phyloP scores from a whole-genome alignment of 495 filamentous ascomycete species.

The Aspergillus cristatus region DNA sequence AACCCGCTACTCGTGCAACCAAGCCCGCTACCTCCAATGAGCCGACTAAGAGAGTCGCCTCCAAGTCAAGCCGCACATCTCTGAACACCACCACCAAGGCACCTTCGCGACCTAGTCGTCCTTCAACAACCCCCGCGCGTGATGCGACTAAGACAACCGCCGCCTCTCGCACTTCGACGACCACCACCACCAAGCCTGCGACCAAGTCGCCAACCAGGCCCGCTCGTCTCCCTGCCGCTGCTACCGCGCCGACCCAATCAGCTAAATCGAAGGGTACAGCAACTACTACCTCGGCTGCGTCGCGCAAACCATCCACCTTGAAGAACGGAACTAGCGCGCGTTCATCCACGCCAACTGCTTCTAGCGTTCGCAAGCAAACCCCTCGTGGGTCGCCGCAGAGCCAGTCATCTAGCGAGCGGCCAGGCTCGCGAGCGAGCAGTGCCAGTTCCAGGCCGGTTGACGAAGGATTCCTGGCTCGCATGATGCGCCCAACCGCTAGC shows the following conservation, averaged over 20 bases:
- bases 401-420: constrained; percentile 26
- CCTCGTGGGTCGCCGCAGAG: constrained; percentile 32
- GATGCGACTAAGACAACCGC: constrained; percentile 20
- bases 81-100: constrained; percentile 21
- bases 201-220: constrained; percentile 58
- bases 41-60: constrained; percentile 17
- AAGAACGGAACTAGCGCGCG: constrained; percentile 18
- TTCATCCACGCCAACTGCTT: constrained; percentile 13
- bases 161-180: constrained; percentile 3
- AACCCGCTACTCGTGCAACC: constrained; percentile 10
- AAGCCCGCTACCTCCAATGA: constrained; percentile 19
- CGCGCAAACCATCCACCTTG: constrained; percentile 36
- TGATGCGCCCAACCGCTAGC: constrained; percentile 84
- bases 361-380: constrained; percentile 25
- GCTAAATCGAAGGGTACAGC: constrained; percentile 41
- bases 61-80: constrained; percentile 26
- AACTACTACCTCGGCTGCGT: constrained; percentile 22
- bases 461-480: constrained; percentile 75
- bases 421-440: constrained; percentile 33
- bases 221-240: constrained; percentile 49
- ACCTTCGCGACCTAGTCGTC: constrained; percentile 18
- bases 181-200: constrained; percentile 41
- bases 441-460: constrained; percentile 42
- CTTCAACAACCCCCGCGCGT: constrained; percentile 21
- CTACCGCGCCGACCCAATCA: constrained; percentile 54